Percentiles rank a stretch among this genome's conserved stretches.
Conservation (phyloP, 495 filamentous ascomycete genomes). For the Margaritispora aquatica region DNA sequence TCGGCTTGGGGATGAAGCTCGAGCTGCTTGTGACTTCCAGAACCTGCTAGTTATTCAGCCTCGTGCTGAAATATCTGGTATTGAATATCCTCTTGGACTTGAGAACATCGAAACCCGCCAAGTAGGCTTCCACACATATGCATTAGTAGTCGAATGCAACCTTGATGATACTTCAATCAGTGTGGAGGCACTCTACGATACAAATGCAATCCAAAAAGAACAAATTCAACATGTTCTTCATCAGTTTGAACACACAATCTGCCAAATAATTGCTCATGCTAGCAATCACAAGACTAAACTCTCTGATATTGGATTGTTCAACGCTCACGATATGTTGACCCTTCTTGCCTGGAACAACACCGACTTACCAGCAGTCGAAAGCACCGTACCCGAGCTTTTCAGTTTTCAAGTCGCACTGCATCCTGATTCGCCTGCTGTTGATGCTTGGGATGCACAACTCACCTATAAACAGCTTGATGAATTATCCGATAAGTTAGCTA, state of each 20-base stretch:
- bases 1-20: slow-evolving; percentile 52
- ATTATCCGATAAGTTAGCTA: not conserved
- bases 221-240: not conserved
- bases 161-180: not conserved
- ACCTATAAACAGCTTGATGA: slow-evolving; percentile 23
- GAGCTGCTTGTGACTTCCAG: slow-evolving; percentile 58
- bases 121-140: slow-evolving; percentile 13
- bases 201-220: not conserved
- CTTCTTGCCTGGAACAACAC: not conserved
- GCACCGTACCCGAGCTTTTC: too few species aligned
- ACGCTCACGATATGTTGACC: not conserved
- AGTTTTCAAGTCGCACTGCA: not conserved
- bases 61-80: not conserved
- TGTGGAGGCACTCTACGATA: not conserved
- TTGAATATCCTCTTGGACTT: not conserved
- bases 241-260: not conserved
- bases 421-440: not conserved
- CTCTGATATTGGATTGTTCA: not conserved
- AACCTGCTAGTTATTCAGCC: slow-evolving; percentile 31
- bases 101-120: not conserved
- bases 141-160: slow-evolving; percentile 20
- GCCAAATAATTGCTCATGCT: not conserved
- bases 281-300: too few species aligned
- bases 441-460: slow-evolving; percentile 31
- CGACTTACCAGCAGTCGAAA: not conserved